Evolutionary conservation across 306 rosid species (phyloP).

Genomic region (Gynostemma pentaphyllum): DNA sequence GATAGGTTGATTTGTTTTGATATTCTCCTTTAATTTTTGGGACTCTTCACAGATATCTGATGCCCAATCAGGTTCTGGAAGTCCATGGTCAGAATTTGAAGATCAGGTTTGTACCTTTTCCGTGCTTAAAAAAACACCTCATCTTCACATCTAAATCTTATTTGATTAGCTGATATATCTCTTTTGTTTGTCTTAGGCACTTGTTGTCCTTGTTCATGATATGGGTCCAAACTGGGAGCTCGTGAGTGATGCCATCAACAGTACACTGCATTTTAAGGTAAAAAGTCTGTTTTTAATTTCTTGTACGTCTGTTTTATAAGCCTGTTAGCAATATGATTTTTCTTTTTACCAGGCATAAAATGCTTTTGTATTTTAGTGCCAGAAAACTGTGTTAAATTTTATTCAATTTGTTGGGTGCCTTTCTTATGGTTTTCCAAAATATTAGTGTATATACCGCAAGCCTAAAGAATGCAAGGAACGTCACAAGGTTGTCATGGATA

Average conservation of each 20-base stretch:
- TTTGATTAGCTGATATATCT: slow-evolving; percentile 1
- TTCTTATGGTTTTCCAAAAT: slow-evolving; percentile 9
- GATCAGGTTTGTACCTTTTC: slow-evolving; percentile 54
- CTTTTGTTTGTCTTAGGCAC: slow-evolving; percentile 36
- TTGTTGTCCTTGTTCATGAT: slow-evolving; percentile 96
- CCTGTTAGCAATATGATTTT: neutral
- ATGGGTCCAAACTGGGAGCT: slow-evolving; percentile 99
- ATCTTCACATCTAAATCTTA: neutral
- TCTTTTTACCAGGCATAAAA: too few relatives aligned
- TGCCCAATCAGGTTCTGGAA: slow-evolving; percentile 75
- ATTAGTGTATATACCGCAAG: slow-evolving; percentile 81
- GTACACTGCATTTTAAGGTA: slow-evolving; percentile 87
- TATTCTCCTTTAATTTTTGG: slow-evolving; percentile 11
- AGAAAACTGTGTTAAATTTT: neutral
- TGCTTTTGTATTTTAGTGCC: neutral
- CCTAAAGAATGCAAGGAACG: slow-evolving; percentile 97
- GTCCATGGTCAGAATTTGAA: slow-evolving; percentile 85
- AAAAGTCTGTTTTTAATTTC: neutral
- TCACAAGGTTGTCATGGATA: slow-evolving; percentile 85
- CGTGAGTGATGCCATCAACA: slow-evolving; percentile 83
- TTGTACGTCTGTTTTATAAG: neutral
- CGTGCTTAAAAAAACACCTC: neutral
- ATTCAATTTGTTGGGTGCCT: neutral
- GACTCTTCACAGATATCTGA: slow-evolving; percentile 39
- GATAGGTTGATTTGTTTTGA: neutral